Conservation (phyloP, 768 basidiomycete species). For the Serendipita sp. region DNA sequence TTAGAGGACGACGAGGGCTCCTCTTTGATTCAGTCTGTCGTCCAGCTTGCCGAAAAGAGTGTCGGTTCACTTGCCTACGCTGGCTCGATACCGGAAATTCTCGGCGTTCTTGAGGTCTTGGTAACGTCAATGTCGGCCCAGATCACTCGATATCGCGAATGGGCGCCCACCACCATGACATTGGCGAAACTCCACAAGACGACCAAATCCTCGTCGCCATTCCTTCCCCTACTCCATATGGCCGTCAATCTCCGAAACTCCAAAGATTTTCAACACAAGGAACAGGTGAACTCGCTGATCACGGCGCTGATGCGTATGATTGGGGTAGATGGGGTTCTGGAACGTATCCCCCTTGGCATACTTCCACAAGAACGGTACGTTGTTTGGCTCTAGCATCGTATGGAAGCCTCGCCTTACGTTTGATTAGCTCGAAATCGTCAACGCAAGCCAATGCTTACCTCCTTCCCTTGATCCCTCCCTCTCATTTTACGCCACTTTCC, state of each 20-base stretch:
- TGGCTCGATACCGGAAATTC: constrained; percentile 59
- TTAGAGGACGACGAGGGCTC: background rate
- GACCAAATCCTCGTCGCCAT: constrained; percentile 20
- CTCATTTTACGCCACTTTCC: constrained; percentile 61
- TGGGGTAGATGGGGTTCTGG: constrained; percentile 68
- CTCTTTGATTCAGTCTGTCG: constrained; percentile 39
- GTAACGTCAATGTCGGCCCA: background rate
- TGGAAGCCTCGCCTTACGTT: background rate
- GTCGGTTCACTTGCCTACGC: constrained; percentile 61
- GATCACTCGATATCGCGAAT: background rate
- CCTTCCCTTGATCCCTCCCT: constrained; percentile 68
- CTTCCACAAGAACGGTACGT: constrained; percentile 65
- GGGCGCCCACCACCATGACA: background rate
- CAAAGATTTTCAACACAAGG: constrained; percentile 82
- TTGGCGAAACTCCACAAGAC: background rate
- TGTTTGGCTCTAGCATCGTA: background rate
- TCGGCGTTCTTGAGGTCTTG: constrained; percentile 58
- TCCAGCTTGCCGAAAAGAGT: constrained; percentile 48
- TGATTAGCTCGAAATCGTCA: background rate
- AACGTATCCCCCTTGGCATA: constrained; percentile 68
- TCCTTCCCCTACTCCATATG: constrained; percentile 51
- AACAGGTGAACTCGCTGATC: constrained; percentile 65
- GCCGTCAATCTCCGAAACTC: constrained; percentile 60
- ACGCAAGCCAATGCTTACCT: constrained; percentile 80
- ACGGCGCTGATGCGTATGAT: constrained; percentile 69